Base-by-base conservation (phyloP, 2,329 filamentous ascomycete genomes). In the Aspergillus costaricaensis region DNA sequence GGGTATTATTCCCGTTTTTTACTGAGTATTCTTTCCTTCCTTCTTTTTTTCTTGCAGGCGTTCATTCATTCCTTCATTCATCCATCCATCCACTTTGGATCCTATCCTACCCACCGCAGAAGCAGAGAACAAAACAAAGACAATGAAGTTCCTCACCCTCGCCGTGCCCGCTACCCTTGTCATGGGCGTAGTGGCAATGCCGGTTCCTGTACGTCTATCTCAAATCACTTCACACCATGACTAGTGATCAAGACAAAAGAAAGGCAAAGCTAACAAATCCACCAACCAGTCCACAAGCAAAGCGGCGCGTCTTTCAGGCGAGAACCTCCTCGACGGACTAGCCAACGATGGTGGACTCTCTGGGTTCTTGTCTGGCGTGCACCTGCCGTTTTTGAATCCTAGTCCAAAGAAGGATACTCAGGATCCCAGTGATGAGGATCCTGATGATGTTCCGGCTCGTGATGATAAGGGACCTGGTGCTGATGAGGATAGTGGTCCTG, bases 71-170 rank as follows among this genome's bases (percentile, higher is more conserved):
- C 7, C n/a, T n/a, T 19, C 19, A 19, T 19, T 43, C 39, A 19
- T 19, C 9, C 39, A 43, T 43, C 4, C 8, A 17, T 32, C 30
- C 10, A 14, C 30, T 12, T 14, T 14, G 12, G 4, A n/a, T n/a
- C n/a, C n/a, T n/a, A n/a, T n/a, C n/a, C n/a, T n/a, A n/a, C n/a
- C n/a, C n/a, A n/a, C n/a, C n/a, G n/a, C n/a, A 12, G 30, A 32
- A 32, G 30, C 30, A 32, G 9, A 32, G 10, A 32, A 10, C 30
- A 32, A 30, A 15, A 39, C 21, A 55, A 32, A n/a, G 19, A 59
- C 17, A 36, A 62, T 59, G 60, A 62, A 59, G 41, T 47, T 57
- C 57, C 55, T 36, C 32, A 1, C 51, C 6, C 19, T 61, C n/a
- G 17, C 56, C 8, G 30, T 58, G 8, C 12, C 56, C 12, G 14